Percentiles rank a stretch among this genome's conserved stretches.
phyloP scores from a whole-genome alignment of 257 asterid species.

The Catharanthus roseus region DNA sequence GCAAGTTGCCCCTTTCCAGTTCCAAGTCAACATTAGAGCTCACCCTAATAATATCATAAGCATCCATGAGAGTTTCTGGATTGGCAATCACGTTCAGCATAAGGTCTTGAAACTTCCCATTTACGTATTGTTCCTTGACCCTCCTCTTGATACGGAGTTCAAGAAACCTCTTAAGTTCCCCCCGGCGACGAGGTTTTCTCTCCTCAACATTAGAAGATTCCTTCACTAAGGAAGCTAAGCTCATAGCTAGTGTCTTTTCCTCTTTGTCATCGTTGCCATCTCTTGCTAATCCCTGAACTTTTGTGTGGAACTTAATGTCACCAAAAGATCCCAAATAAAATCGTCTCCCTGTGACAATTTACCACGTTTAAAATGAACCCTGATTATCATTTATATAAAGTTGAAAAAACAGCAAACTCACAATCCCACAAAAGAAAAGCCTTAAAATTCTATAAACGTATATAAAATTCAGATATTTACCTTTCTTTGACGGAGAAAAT shows the following conservation, averaged over 20 bases:
- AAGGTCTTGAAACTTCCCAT: slow-evolving; percentile 70
- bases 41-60: slow-evolving; percentile 59
- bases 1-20: slow-evolving; percentile 34
- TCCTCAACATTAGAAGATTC: slow-evolving; percentile 44
- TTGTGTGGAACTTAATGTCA: slow-evolving; percentile 12
- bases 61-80: slow-evolving; percentile 69
- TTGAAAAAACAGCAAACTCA: not conserved
- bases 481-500: not conserved
- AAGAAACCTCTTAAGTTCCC: slow-evolving; percentile 55
- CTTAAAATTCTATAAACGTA: not conserved
- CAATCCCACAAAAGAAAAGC: not conserved
- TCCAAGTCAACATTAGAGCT: slow-evolving; percentile 57
- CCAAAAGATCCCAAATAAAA: not conserved
- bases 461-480: not conserved
- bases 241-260: slow-evolving; percentile 52
- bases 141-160: slow-evolving; percentile 70
- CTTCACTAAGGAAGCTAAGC: slow-evolving; percentile 73
- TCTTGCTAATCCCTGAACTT: slow-evolving; percentile 10
- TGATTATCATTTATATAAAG: not conserved
- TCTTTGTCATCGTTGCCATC: slow-evolving; percentile 18
- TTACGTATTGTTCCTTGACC: slow-evolving; percentile 64
- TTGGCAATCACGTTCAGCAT: slow-evolving; percentile 67
- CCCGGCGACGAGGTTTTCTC: slow-evolving; percentile 38
- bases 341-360: slow-evolving; percentile 18
- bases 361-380: too few relatives aligned